These are phyloP conservation scores for Hansenula lynferdii DNA, from an alignment of 1,139 yeast genomes.

Conservation along the genomic window DNA sequence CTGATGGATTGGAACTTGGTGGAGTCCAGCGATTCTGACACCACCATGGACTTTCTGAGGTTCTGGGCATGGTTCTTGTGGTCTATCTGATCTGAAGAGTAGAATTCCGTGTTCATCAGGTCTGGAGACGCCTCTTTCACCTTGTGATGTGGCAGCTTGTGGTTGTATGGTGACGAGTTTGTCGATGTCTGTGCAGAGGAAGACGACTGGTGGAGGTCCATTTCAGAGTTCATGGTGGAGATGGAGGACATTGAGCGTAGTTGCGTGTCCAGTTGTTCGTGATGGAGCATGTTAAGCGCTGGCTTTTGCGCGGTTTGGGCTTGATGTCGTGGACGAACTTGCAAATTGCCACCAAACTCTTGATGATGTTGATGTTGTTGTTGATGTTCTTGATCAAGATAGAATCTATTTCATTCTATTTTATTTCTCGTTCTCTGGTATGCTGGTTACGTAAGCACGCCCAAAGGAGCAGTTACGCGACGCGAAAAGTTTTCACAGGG, in stretches of 20 bases:
- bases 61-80: slow-evolving; percentile 40
- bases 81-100: slow-evolving; percentile 27
- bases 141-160: background rate
- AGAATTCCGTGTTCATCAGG: slow-evolving; percentile 20
- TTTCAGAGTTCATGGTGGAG: slow-evolving; percentile 3
- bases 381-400: background rate
- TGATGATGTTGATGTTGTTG: background rate
- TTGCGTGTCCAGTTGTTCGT: slow-evolving; percentile 3
- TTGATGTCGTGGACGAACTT: no score
- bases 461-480: background rate
- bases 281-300: no score
- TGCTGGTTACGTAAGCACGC: no score
- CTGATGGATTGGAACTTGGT: slow-evolving; percentile 7
- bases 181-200: slow-evolving; percentile 13
- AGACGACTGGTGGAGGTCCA: background rate
- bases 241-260: slow-evolving; percentile 3
- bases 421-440: no score
- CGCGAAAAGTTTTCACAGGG: no score
- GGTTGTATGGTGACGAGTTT: slow-evolving; percentile 8
- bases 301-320: no score
- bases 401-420: no score
- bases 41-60: slow-evolving; percentile 43
- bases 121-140: no score
- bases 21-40: slow-evolving; percentile 39
- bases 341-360: no score